Base-by-base conservation (phyloP, 2,329 filamentous ascomycete genomes). In the Beauveria medogensis region DNA sequence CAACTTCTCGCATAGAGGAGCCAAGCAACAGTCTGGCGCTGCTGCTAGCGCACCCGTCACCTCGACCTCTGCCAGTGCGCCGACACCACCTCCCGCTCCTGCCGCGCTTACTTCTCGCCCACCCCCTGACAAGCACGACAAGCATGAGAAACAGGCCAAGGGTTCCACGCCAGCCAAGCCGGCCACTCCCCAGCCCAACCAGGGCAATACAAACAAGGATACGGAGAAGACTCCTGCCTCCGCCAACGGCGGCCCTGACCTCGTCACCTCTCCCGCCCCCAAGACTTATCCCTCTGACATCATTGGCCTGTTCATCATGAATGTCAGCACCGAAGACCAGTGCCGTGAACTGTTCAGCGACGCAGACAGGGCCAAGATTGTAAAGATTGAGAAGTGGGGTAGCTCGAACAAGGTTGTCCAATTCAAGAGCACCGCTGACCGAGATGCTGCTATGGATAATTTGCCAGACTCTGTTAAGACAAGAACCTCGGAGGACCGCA, bases 1-100 rank as follows among this genome's bases (percentile, higher is more conserved):
- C 83, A 99, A 99, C 82, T 99, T 99, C 74, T 92, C 94, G 26
- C 94, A 99, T 74, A 89, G 94, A 68, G 91, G 90, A 65, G 87
- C 90, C 61, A 97, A 97, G 80, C 86, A 89, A 71, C 80, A 80
- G 65, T 72, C 75, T 30, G 75, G 73, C 20, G 67, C 71, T 68
- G 73, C 75, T 63, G 72, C 75, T 63, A 70, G 65, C 68, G 71
- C 70, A 24, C 70, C 60, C 4, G 54, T 57, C 26, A 61, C 69
- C 12, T 73, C 70, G 24, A 73, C 74, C 63, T 70, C 73, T 65
- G 74, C 71, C 59, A 71, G 66, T 22, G 68, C 65, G 64, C 66
- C 71, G 65, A 65, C 65, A 46, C 62, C 70, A 20, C 62, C 71
- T 40, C 67, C 75, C 5, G 66, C 72, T 30, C 66, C 71, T 34